These are phyloP conservation scores for Zymoseptoria tritici DNA, from an alignment of 2,329 filamentous ascomycete genomes.

Conservation along the genomic window DNA sequence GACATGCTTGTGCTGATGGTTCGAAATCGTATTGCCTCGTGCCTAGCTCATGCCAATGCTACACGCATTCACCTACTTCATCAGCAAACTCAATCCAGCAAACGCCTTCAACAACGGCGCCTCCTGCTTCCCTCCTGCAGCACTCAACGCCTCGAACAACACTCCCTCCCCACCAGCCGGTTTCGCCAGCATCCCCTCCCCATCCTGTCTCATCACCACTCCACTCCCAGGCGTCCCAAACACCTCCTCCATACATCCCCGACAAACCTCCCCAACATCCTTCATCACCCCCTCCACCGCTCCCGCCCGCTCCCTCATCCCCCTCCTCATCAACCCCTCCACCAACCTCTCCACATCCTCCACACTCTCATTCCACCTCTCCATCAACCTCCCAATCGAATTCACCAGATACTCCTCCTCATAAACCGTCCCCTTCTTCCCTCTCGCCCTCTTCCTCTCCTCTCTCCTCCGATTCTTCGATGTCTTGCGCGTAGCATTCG, in stretches of 20 bases:
- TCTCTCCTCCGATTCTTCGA: slow-evolving; percentile 82
- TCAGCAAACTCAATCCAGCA: slow-evolving; percentile 38
- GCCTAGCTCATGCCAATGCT: background rate
- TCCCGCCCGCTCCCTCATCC: slow-evolving; percentile 80
- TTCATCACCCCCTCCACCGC: slow-evolving; percentile 66
- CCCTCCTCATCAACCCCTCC: slow-evolving; percentile 66
- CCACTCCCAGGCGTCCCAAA: slow-evolving; percentile 42
- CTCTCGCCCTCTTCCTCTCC: slow-evolving; percentile 88
- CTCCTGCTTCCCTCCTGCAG: slow-evolving; percentile 32
- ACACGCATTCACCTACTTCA: slow-evolving; percentile 9
- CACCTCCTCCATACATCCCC: slow-evolving; percentile 60
- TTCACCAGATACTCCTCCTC: slow-evolving; percentile 96
- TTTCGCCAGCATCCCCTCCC: slow-evolving; percentile 17
- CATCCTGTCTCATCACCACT: slow-evolving; percentile 14
- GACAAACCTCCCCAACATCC: slow-evolving; percentile 67
- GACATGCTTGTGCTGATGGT: background rate
- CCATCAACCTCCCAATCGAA: slow-evolving; percentile 73
- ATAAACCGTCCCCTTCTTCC: slow-evolving; percentile 95
- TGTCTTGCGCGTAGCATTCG: slow-evolving; percentile 68
- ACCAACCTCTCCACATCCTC: slow-evolving; percentile 69
- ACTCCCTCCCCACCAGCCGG: slow-evolving; percentile 40
- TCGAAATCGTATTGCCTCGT: background rate
- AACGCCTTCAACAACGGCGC: slow-evolving; percentile 48
- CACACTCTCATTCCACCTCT: slow-evolving; percentile 66
- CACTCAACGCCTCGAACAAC: slow-evolving; percentile 38